A percentile compares a stretch with the other conserved stretches of the same genome.
These are phyloP conservation scores for Quercus ilex DNA, from an alignment of 306 rosid species.

Conservation along the genomic window DNA sequence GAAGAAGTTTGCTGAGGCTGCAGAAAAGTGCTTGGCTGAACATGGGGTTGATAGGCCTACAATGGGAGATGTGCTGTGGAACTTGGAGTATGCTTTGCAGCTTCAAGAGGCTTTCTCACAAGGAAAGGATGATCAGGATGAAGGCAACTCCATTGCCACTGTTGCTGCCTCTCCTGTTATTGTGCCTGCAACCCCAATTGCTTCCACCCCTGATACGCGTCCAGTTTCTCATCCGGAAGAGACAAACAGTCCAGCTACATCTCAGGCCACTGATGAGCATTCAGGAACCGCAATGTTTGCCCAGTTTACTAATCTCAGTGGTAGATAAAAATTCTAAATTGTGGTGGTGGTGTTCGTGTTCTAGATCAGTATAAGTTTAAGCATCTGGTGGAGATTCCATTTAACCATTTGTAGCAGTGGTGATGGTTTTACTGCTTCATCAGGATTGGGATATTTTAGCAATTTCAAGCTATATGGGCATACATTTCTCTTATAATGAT, in stretches of 20 bases:
- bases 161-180: slow-evolving; percentile 12
- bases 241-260: slow-evolving; percentile 24
- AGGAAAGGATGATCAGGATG: slow-evolving; percentile 43
- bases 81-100: slow-evolving; percentile 59
- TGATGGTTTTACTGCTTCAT: background rate
- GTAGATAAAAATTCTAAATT: slow-evolving; percentile 43
- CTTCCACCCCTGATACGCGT: slow-evolving; percentile 9
- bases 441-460: background rate
- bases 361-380: slow-evolving; percentile 8
- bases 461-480: slow-evolving; percentile 6
- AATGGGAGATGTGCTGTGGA: slow-evolving; percentile 71
- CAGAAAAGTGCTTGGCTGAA: slow-evolving; percentile 64
- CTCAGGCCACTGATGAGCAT: slow-evolving; percentile 45
- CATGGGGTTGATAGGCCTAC: slow-evolving; percentile 63
- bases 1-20: slow-evolving; percentile 66
- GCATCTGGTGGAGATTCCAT: slow-evolving; percentile 1
- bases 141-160: slow-evolving; percentile 14
- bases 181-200: background rate
- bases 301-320: slow-evolving; percentile 62
- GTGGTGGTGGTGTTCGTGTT: background rate
- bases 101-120: slow-evolving; percentile 60
- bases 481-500: background rate
- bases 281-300: slow-evolving; percentile 72
- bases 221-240: slow-evolving; percentile 15
- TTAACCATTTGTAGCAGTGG: background rate